Evolutionary conservation across 306 rosid species (phyloP).

Genomic region (Quercus variabilis): DNA sequence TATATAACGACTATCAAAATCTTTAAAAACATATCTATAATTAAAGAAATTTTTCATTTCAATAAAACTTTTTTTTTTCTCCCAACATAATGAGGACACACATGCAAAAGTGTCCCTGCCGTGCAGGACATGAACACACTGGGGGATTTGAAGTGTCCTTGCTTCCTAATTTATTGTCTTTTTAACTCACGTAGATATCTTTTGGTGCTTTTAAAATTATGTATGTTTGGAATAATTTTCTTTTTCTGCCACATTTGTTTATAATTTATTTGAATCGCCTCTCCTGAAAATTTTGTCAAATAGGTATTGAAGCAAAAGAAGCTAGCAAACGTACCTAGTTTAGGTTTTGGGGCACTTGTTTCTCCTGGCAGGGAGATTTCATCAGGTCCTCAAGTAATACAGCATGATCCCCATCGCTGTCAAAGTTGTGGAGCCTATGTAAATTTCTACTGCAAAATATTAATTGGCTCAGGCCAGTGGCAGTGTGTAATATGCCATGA

Average conservation of each 20-base stretch:
- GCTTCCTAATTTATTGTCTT: too few relatives aligned
- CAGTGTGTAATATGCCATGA: constrained; percentile 89
- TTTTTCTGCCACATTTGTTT: neutral
- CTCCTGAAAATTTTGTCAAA: constrained; percentile 17
- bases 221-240: constrained; percentile 1
- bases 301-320: constrained; percentile 88
- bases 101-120: too few relatives aligned
- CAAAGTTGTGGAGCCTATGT: constrained; percentile 95
- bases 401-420: constrained; percentile 95
- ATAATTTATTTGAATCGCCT: constrained; percentile 3
- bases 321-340: constrained; percentile 86
- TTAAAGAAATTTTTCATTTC: too few relatives aligned
- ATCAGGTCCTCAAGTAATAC: constrained; percentile 74
- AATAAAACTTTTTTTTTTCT: too few relatives aligned
- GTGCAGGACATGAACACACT: too few relatives aligned
- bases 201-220: neutral
- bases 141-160: too few relatives aligned
- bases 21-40: too few relatives aligned
- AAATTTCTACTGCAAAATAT: constrained; percentile 72
- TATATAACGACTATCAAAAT: too few relatives aligned
- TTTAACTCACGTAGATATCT: neutral
- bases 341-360: constrained; percentile 97
- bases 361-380: constrained; percentile 88
- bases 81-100: too few relatives aligned
- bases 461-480: constrained; percentile 98